Base-by-base conservation (phyloP, 176 grass and related monocot species). In the Phragmites australis region DNA sequence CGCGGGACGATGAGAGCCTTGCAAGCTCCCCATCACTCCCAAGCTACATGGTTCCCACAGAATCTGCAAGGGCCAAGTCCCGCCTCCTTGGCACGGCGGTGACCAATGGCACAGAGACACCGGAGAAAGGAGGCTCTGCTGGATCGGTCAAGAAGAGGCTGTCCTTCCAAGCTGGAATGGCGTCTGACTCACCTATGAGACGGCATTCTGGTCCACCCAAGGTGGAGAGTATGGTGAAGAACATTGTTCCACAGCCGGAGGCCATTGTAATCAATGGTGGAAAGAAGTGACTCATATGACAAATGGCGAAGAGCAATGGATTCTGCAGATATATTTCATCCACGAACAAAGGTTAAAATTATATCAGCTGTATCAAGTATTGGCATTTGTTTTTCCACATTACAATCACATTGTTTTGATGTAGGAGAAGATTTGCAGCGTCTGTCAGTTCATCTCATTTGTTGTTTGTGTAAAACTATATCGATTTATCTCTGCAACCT, bases 161-260 rank as follows among this genome's bases (percentile, higher is more conserved):
- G 44, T 93, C 90, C 77, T 98, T 94, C 70, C 92, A 91, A 39
- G 70, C 73, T 13, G 92, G 91, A 60, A 77, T 45, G 42, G 86
- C 9, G 1, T 78, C 84, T 26, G 84, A 74, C 4, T 85, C 84
- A 2, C 85, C 79, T 23, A 88, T 84, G 87, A 79, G 94, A 61
- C 83, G 94, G 21, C 92, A 92, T 65, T 97, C 94, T 12, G 94
- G 89, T 12, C 94, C 94, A 52, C 94, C 94, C 27, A 97, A 97
- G 79, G 89, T 94, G 67, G 91, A 83, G 52, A 78, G 67, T 9
- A 48, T 56, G 61, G 83, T 87, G 56, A 88, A 91, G 68, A 88
- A 87, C 66, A 82, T 68, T 64, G 12, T 17, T 9, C 64, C 70
- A 2, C 63, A 73, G 58, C 57, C 57, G 65, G 83, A 82, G 78